Evolutionary conservation across 805 yeast species (phyloP).

Genomic region (Metschnikowia cubensis): DNA sequence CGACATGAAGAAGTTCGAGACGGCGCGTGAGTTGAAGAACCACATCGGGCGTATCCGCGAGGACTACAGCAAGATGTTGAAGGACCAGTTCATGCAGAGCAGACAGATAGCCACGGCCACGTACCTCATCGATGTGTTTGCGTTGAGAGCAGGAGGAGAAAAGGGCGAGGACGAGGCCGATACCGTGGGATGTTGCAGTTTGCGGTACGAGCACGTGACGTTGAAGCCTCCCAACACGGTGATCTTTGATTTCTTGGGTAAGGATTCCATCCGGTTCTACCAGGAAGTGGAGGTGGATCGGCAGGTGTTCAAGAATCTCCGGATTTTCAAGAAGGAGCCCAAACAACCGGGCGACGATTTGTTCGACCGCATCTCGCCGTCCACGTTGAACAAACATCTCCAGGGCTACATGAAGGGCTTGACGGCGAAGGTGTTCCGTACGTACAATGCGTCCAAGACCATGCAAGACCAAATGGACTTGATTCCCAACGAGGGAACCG

Average conservation of each 20-base stretch:
- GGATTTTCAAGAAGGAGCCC: conserved; percentile 83
- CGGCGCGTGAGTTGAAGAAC: conserved; percentile 77
- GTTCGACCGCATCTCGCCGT: conserved; percentile 86
- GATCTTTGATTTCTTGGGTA: conserved; percentile 89
- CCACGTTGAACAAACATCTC: conserved; percentile 76
- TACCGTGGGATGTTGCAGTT: conserved; percentile 96
- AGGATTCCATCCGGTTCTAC: conserved; percentile 86
- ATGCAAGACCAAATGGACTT: conserved; percentile 92
- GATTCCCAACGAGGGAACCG: conserved; percentile 82
- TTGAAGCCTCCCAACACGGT: conserved; percentile 82
- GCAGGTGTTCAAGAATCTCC: conserved; percentile 87
- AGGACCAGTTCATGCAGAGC: conserved; percentile 72
- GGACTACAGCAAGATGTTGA: conserved; percentile 69
- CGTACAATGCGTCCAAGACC: conserved; percentile 92
- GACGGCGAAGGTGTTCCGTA: conserved; percentile 96
- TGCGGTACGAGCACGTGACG: conserved; percentile 84
- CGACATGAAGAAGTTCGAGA: conserved; percentile 88
- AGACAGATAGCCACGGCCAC: conserved; percentile 94
- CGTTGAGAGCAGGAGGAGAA: conserved; percentile 97
- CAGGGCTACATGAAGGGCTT: conserved; percentile 89
- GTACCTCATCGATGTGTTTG: conserved; percentile 86
- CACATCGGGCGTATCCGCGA: conserved; percentile 69
- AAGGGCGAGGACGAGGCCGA: conserved; percentile 97
- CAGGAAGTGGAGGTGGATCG: conserved; percentile 89
- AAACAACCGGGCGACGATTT: conserved; percentile 89